phyloP scores from a whole-genome alignment of 2,329 filamentous ascomycete genomes.

The Cladosporium sp. region DNA sequence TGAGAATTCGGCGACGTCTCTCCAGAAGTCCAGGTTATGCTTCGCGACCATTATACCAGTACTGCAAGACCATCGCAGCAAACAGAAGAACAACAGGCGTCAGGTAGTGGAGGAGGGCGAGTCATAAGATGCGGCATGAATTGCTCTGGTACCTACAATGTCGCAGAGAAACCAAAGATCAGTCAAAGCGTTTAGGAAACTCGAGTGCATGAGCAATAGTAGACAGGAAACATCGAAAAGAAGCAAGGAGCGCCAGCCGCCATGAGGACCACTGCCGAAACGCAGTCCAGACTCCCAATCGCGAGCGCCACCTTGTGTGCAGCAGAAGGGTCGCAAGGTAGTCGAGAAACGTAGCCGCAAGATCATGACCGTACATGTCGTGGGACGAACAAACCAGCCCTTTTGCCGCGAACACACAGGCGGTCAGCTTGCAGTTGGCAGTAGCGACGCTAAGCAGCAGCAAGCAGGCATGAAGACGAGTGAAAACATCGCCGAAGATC shows the following conservation, averaged over 20 bases:
- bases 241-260: too few species aligned
- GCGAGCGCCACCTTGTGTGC: too few species aligned
- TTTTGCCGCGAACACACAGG: conserved; percentile 6
- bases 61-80: conserved; percentile 22
- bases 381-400: not conserved
- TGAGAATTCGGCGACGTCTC: too few species aligned
- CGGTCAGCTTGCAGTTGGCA: conserved; percentile 2
- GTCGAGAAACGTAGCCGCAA: too few species aligned
- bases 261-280: too few species aligned
- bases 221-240: too few species aligned
- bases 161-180: conserved; percentile 1
- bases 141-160: conserved; percentile 33
- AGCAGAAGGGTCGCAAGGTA: too few species aligned
- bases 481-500: not conserved
- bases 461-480: not conserved
- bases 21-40: too few species aligned
- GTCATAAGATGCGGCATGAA: conserved; percentile 38
- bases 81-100: conserved; percentile 25
- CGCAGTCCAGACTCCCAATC: too few species aligned
- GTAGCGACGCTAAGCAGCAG: not conserved
- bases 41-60: conserved; percentile 1
- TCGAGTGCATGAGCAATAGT: too few species aligned
- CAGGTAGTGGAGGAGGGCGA: conserved; percentile 25
- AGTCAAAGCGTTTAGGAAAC: not conserved
- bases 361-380: not conserved